Percentiles rank a stretch among this genome's conserved stretches.
These are phyloP conservation scores for Trichocomaceae sp. DNA, from an alignment of 2,329 filamentous ascomycete species.

Conservation along the genomic window DNA sequence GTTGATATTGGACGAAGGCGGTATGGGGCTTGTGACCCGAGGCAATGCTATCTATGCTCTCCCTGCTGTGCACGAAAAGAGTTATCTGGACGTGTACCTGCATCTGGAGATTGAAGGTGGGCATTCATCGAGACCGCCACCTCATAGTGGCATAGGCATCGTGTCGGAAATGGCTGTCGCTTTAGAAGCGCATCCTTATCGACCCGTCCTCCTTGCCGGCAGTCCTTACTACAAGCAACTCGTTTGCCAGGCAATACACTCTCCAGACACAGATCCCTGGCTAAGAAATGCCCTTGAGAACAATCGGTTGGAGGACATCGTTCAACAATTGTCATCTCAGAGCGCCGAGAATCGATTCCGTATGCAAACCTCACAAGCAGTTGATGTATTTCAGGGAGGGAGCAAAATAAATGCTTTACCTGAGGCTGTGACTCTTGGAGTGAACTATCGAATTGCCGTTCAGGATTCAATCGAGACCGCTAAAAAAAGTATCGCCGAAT, in stretches of 20 bases:
- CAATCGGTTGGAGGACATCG: slow-evolving; percentile 37
- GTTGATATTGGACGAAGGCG: slow-evolving; percentile 58
- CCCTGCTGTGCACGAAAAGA: slow-evolving; percentile 48
- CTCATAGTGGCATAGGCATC: slow-evolving; percentile 65
- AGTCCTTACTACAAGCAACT: slow-evolving; percentile 53
- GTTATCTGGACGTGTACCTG: slow-evolving; percentile 53
- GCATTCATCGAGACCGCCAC: slow-evolving; percentile 53
- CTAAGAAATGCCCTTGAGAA: slow-evolving; percentile 20
- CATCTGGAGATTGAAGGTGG: slow-evolving; percentile 54
- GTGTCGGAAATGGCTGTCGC: slow-evolving; percentile 56
- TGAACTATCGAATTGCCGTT: slow-evolving; percentile 54
- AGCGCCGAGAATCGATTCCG: slow-evolving; percentile 41
- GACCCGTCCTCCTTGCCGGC: slow-evolving; percentile 32
- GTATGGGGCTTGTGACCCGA: slow-evolving; percentile 44
- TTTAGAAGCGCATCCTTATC: slow-evolving; percentile 52
- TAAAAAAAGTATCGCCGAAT: slow-evolving; percentile 40
- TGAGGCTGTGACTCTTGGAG: slow-evolving; percentile 45
- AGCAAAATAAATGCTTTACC: slow-evolving; percentile 55
- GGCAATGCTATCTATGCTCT: slow-evolving; percentile 28
- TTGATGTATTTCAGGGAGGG: slow-evolving; percentile 49
- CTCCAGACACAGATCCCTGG: slow-evolving; percentile 41
- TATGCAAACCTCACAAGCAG: slow-evolving; percentile 51
- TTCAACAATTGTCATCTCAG: slow-evolving; percentile 27
- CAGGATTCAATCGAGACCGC: slow-evolving; percentile 45
- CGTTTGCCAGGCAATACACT: slow-evolving; percentile 52